These are phyloP conservation scores for Saturnispora gosingensis DNA, from an alignment of 805 yeast species.

Conservation along the genomic window DNA sequence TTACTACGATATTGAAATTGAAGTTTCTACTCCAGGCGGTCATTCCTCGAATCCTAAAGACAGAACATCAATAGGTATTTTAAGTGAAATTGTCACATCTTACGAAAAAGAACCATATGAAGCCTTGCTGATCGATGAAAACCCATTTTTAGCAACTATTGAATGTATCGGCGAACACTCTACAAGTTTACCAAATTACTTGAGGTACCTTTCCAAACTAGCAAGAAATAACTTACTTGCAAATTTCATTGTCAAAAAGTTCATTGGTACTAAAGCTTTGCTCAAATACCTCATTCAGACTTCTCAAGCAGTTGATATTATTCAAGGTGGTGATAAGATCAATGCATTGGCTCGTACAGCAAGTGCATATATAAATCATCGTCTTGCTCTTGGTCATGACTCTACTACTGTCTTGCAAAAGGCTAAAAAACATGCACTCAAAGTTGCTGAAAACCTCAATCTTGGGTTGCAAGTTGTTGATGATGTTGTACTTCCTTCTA, in stretches of 20 bases:
- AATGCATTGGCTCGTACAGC: constrained; percentile 69
- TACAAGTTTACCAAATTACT: constrained; percentile 7
- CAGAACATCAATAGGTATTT: constrained; percentile 69
- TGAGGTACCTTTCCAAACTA: constrained; percentile 22
- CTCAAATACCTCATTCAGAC: constrained; percentile 42
- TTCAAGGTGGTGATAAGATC: constrained; percentile 63
- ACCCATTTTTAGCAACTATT: constrained; percentile 49
- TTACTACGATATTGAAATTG: constrained; percentile 33
- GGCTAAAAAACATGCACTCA: constrained; percentile 24
- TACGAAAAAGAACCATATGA: constrained; percentile 51
- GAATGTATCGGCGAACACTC: constrained; percentile 56
- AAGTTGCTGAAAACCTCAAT: constrained; percentile 28
- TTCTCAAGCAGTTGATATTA: constrained; percentile 57
- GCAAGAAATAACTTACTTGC: constrained; percentile 27
- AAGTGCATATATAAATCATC: constrained; percentile 46
- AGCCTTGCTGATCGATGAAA: constrained; percentile 37
- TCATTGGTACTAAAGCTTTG: constrained; percentile 27
- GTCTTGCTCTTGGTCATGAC: constrained; percentile 33
- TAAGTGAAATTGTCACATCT: constrained; percentile 43
- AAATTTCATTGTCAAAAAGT: constrained; percentile 28
- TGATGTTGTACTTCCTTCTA: constrained; percentile 17
- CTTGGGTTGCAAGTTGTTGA: constrained; percentile 29
- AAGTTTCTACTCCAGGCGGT: constrained; percentile 48
- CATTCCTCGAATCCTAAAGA: constrained; percentile 53
- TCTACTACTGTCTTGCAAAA: constrained; percentile 37